These are phyloP conservation scores for Trichoderma pleuroti DNA, from an alignment of 2,329 filamentous ascomycete species.

Conservation along the genomic window DNA sequence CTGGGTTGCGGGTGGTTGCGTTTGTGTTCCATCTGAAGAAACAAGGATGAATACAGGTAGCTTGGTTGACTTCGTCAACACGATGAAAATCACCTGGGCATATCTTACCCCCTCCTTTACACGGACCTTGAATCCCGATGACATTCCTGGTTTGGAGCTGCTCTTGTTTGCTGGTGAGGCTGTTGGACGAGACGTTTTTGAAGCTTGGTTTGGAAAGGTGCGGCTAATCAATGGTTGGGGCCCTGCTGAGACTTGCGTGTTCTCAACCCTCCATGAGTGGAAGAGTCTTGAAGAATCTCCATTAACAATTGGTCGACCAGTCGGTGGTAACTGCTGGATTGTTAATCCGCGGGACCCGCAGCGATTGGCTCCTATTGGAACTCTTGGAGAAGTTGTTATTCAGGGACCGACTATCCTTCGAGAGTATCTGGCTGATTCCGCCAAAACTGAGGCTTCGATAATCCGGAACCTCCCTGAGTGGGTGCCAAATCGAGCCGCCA, in stretches of 20 bases:
- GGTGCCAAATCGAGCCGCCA: neutral
- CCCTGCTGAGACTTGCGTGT: conserved; percentile 22
- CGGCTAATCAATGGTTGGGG: conserved; percentile 24
- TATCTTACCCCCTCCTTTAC: conserved; percentile 22
- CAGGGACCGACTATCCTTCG: conserved; percentile 40
- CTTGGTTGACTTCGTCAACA: conserved; percentile 17
- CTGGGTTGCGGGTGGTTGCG: conserved; percentile 18
- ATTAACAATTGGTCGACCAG: conserved; percentile 13
- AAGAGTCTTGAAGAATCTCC: conserved; percentile 6
- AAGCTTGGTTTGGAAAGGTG: conserved; percentile 19
- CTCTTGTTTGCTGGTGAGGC: conserved; percentile 22
- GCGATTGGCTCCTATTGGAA: conserved; percentile 13
- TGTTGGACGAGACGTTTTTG: conserved; percentile 18
- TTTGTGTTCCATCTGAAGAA: conserved; percentile 22
- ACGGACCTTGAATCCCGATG: conserved; percentile 16
- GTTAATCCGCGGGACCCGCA: conserved; percentile 17
- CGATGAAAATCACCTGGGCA: conserved; percentile 6
- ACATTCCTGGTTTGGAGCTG: conserved; percentile 18
- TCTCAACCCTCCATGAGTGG: conserved; percentile 19
- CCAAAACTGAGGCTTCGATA: conserved; percentile 15
- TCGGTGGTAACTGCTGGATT: conserved; percentile 17
- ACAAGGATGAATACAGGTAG: conserved; percentile 9
- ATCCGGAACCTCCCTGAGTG: neutral
- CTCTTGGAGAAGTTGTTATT: conserved; percentile 21
- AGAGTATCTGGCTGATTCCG: conserved; percentile 37